phyloP scores from a whole-genome alignment of 805 yeast species.

The Lipomyces orientalis region DNA sequence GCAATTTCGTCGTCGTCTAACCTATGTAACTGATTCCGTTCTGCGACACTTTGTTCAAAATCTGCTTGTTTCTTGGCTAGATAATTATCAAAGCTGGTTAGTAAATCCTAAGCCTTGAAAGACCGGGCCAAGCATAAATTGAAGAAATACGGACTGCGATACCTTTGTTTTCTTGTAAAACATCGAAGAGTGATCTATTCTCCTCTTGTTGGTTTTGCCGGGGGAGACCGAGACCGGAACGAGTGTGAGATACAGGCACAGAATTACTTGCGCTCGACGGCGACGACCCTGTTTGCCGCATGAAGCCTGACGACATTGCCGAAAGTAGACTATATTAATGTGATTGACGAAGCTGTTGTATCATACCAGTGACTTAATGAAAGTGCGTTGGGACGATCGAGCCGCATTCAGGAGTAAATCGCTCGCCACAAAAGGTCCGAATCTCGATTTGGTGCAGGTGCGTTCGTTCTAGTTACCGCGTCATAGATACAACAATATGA shows the following conservation, averaged over 20 bases:
- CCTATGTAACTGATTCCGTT: conserved; percentile 26
- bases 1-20: conserved; percentile 33
- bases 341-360: neutral
- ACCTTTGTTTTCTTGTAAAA: conserved; percentile 36
- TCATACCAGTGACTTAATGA: too few species aligned
- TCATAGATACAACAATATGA: too few species aligned
- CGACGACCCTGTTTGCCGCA: conserved; percentile 8
- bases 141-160: neutral
- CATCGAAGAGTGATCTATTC: conserved; percentile 30
- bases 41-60: conserved; percentile 27
- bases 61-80: conserved; percentile 30
- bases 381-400: too few species aligned
- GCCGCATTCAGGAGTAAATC: too few species aligned
- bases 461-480: too few species aligned
- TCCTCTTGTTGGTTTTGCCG: conserved; percentile 10
- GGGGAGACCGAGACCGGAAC: conserved; percentile 18
- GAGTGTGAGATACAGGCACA: conserved; percentile 10
- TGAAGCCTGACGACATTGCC: conserved; percentile 26
- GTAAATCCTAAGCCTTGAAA: neutral
- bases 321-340: neutral
- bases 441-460: too few species aligned
- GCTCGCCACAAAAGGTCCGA: too few species aligned
- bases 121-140: neutral
- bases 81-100: neutral
- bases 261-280: conserved; percentile 6